Evolutionary conservation across 2,329 filamentous ascomycete species (phyloP), one percentile per base, ranked within the genome.

Genomic region (Fusarium nodosum): DNA sequence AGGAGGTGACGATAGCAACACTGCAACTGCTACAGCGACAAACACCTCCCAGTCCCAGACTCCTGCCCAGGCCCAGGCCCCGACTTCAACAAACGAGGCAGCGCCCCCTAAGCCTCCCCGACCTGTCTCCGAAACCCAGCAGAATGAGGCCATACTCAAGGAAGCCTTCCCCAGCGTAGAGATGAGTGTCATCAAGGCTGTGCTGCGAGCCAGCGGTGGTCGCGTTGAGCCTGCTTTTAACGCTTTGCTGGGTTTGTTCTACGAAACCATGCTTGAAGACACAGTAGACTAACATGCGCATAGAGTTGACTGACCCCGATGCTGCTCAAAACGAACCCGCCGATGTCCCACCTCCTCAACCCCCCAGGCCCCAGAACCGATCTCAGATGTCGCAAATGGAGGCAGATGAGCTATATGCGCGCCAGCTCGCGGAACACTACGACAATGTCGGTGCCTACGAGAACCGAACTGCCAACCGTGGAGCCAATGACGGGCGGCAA

Each of bases 181-280:
- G 56, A 78, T 82, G 10, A 79, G 88, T 45, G 91, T 99, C 47
- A 88, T 99, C 79, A 97, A 91, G 80, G 96, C 96, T 31, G 92
- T 99, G 1, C 82, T 99, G 69, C 86, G 88, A 26, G 96, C 96
- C 16, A 98, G 96, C 78, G 87, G 90, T 61, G 95, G 94, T 63
- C 89, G 91, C 75, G 90, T 98, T 48, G 96, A 99, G 79, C 92
- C 93, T 33, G 95, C 96, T 16, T 99, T 99, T 82, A 96, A 97
- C 81, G 96, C 96, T 36, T 86, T 99, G 44, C 86, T 99, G 45
- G 92, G 93, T 93, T 84, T 66, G 75, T 20, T 44, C 33, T 33
- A 38, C 20, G 16, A 13, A 24, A 12, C n/a, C 26, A 30, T 16
- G 10, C 9, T 5, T 7, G 26, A 31, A 18, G n/a, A n/a, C 15